Percentiles rank a stretch among this genome's conserved stretches.
Conservation (phyloP, 2,329 filamentous ascomycete genomes). For the Blastomyces parvus region DNA sequence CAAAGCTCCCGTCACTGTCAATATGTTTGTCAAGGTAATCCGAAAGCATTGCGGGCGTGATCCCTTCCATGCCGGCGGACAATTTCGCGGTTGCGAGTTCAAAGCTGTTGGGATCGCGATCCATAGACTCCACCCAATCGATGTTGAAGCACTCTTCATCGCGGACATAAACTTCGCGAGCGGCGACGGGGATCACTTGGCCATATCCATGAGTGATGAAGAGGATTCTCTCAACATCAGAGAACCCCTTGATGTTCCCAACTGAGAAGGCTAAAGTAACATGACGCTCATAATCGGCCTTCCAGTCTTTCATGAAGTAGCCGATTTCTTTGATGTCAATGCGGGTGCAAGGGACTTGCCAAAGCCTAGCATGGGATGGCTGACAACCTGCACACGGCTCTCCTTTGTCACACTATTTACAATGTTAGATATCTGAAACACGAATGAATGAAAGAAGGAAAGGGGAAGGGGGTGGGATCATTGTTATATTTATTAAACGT, state of each 20-base stretch:
- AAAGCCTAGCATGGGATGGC: constrained; percentile 86
- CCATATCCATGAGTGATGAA: constrained; percentile 97
- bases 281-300: constrained; percentile 89
- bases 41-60: constrained; percentile 68
- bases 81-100: constrained; percentile 81
- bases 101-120: constrained; percentile 68
- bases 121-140: constrained; percentile 80
- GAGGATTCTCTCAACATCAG: constrained; percentile 53
- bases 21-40: constrained; percentile 95
- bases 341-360: constrained; percentile 95
- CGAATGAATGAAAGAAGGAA: not conserved
- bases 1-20: constrained; percentile 78
- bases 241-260: constrained; percentile 85
- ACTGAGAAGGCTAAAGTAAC: constrained; percentile 78
- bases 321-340: constrained; percentile 98
- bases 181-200: constrained; percentile 83
- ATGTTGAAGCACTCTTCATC: constrained; percentile 89
- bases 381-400: constrained; percentile 93
- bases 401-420: constrained; percentile 68
- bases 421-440: constrained; percentile 10
- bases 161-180: constrained; percentile 83
- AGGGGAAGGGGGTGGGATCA: not conserved
- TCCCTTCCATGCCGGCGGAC: constrained; percentile 79
- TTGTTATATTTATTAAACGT: constrained; percentile 15
- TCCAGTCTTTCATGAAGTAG: constrained; percentile 99